phyloP scores from a whole-genome alignment of 2,329 filamentous ascomycete genomes.

The Colletotrichum brevisporum region DNA sequence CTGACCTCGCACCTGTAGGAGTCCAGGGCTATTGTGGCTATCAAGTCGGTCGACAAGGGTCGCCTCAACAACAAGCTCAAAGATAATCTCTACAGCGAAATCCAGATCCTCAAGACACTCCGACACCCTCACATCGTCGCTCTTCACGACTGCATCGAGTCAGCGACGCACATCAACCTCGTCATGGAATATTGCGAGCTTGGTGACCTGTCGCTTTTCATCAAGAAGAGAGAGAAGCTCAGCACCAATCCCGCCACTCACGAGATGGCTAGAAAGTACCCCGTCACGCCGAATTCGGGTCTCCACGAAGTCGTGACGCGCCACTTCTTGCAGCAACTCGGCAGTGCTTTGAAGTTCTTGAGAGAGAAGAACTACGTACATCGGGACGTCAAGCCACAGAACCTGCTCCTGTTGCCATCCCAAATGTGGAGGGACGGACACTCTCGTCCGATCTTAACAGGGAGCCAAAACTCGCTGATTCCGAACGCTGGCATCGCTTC shows the following conservation, averaged over 20 bases:
- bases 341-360: slow-evolving; percentile 91
- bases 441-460: slow-evolving; percentile 79
- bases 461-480: slow-evolving; percentile 84
- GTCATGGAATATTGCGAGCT: slow-evolving; percentile 99
- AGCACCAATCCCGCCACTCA: slow-evolving; percentile 83
- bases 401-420: slow-evolving; percentile 90
- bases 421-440: slow-evolving; percentile 75
- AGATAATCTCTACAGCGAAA: slow-evolving; percentile 95
- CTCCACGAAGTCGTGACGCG: slow-evolving; percentile 96
- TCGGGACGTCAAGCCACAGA: slow-evolving; percentile 97
- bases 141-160: slow-evolving; percentile 94
- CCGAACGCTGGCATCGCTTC: slow-evolving; percentile 86
- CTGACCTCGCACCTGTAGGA: slow-evolving; percentile 64
- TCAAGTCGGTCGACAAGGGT: slow-evolving; percentile 94
- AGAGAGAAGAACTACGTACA: slow-evolving; percentile 90
- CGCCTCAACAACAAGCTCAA: slow-evolving; percentile 97
- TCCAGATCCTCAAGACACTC: slow-evolving; percentile 92
- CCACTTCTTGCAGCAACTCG: slow-evolving; percentile 95
- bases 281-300: slow-evolving; percentile 85
- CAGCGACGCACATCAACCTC: slow-evolving; percentile 89
- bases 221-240: slow-evolving; percentile 91
- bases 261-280: slow-evolving; percentile 95
- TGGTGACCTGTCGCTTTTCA: slow-evolving; percentile 94
- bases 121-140: slow-evolving; percentile 98
- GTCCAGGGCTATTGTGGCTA: slow-evolving; percentile 86